phyloP scores from a whole-genome alignment of 2,329 filamentous ascomycete species.

The Fusarium ramigenum region DNA sequence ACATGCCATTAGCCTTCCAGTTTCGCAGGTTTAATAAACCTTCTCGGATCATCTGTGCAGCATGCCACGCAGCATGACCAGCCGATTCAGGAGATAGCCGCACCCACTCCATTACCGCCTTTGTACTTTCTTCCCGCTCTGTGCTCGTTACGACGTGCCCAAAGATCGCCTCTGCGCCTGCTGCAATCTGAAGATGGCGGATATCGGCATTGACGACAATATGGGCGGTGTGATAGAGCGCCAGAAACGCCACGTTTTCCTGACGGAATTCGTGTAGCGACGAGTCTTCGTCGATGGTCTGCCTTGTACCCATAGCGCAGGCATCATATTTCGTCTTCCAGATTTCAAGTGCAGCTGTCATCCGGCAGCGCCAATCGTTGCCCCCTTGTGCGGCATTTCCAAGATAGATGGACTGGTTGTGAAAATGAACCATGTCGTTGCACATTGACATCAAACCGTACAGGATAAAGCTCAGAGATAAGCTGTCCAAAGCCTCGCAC shows the following conservation, averaged over 20 bases:
- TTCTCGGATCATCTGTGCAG: not conserved
- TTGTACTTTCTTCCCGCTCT: not conserved
- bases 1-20: not conserved
- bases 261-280: not conserved
- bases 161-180: not conserved
- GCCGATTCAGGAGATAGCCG: not conserved
- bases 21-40: not conserved
- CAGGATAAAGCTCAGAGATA: not conserved
- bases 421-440: not conserved
- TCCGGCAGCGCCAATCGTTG: not conserved
- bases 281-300: not conserved
- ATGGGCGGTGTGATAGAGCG: not conserved
- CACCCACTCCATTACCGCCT: not conserved
- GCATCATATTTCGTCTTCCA: not conserved
- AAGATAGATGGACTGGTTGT: not conserved
- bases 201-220: not conserved
- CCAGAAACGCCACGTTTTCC: not conserved
- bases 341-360: not conserved
- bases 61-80: not conserved
- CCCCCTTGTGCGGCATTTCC: not conserved
- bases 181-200: not conserved
- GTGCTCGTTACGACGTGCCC: accelerated
- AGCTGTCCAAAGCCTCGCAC: accelerated
- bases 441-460: not conserved
- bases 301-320: not conserved